Percentiles rank a stretch among this genome's conserved stretches.
Evolutionary conservation across 441 rosid genomes (phyloP).

Genomic region (Euphorbia celastroides): DNA sequence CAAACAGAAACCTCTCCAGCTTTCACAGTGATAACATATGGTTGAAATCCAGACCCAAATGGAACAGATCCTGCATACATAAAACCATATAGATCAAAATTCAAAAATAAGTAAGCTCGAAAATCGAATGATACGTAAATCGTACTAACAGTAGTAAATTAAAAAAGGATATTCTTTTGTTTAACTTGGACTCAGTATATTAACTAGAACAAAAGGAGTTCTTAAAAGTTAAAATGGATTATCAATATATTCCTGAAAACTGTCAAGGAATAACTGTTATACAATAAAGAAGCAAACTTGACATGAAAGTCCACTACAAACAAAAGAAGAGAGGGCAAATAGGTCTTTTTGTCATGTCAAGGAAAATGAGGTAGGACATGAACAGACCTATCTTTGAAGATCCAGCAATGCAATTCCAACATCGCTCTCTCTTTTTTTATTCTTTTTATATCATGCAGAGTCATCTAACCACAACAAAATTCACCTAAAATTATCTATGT

Average conservation of each 20-base stretch:
- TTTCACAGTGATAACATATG: constrained; percentile 69
- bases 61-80: constrained; percentile 55
- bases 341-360: constrained; percentile 17
- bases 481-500: constrained; percentile 8
- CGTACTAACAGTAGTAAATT: background rate
- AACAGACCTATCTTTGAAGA: constrained; percentile 20
- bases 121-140: background rate
- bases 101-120: background rate
- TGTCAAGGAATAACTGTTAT: background rate
- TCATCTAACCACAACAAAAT: background rate
- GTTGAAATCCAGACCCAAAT: constrained; percentile 65
- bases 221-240: background rate
- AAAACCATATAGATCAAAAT: constrained; percentile 13
- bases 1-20: constrained; percentile 71
- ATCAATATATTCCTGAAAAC: no score
- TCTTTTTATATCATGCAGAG: constrained; percentile 3
- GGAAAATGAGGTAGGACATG: constrained; percentile 28
- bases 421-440: constrained; percentile 8
- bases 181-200: background rate
- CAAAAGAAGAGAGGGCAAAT: constrained; percentile 24
- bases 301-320: no score
- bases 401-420: constrained; percentile 12
- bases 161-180: background rate
- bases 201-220: background rate
- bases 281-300: constrained; percentile 4